Base-by-base conservation (phyloP, 2,329 filamentous ascomycete species). In the Stagonosporopsis cucurbitacearum region DNA sequence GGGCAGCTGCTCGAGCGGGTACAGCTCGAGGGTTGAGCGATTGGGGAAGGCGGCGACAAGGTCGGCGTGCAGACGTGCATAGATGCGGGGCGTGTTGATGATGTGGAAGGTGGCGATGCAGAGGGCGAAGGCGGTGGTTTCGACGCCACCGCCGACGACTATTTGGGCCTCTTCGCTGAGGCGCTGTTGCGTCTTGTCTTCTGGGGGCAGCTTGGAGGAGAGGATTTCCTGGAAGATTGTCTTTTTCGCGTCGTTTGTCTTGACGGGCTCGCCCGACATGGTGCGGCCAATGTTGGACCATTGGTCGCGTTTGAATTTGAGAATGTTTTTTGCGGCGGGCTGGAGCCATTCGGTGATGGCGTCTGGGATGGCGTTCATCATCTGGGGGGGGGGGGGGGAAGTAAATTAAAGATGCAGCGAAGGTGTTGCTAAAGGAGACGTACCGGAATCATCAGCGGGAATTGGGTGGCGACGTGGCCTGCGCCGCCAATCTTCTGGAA, bases 91-190 rank as follows among this genome's bases (percentile, higher is more conserved):
- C 4, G 58, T 72, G 57, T 68, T 66, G 61, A 70, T 69, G 60
- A 75, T 71, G 58, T 75, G 67, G 54, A 69, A 75, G 11, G 60
- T 36, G 3, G 71, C 72, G 15, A 70, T 68, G 25, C 49, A 57
- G 6, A 75, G 60, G 1, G 69, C 53, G 26, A 71, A 74, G 11
- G 72, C 71, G 5, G 74, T 78, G 3, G 75, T 78, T 51, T 76
- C 74, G 6, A 76, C 74, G 48, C 74, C 75, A 45, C 74, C 75
- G 22, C 73, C 75, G 13, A 77, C 59, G 28, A 77, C 65, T 25
- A 74, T 75, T 25, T 74, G 67, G 7, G 70, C 75, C 65, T 77
- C 75, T 40, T 77, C 75, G 15, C 67, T 68, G 17, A 78, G 72
- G 1, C 75, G 73, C 11, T 57, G 53, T 1, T 77, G 65, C 1